Conservation (phyloP, 805 yeast species). For the Ogataea pilisensis region DNA sequence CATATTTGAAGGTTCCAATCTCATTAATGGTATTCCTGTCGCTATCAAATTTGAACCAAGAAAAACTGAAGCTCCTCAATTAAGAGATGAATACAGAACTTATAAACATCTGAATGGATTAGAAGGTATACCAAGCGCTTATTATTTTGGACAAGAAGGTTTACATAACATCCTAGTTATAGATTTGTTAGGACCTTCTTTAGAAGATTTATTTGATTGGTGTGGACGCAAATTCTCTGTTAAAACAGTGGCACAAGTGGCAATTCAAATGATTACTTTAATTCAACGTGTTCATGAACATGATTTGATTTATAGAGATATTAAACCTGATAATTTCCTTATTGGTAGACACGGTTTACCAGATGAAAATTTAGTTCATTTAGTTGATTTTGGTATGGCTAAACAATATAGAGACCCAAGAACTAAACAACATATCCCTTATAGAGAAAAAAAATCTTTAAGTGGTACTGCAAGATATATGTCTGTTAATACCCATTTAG, state of each 20-base stretch:
- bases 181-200: slow-evolving; percentile 90
- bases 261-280: slow-evolving; percentile 88
- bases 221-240: slow-evolving; percentile 86
- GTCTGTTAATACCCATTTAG: slow-evolving; percentile 96
- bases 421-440: slow-evolving; percentile 93
- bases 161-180: slow-evolving; percentile 92
- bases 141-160: slow-evolving; percentile 98
- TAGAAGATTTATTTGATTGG: slow-evolving; percentile 98
- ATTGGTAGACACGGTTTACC: slow-evolving; percentile 86
- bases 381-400: slow-evolving; percentile 99
- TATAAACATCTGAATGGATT: slow-evolving; percentile 81
- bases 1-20: slow-evolving; percentile 90
- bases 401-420: slow-evolving; percentile 96
- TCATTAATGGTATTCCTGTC: slow-evolving; percentile 87
- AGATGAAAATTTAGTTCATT: slow-evolving; percentile 78
- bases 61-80: slow-evolving; percentile 95
- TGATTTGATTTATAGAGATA: slow-evolving; percentile 91
- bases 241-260: slow-evolving; percentile 89
- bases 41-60: slow-evolving; percentile 98
- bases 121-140: slow-evolving; percentile 91
- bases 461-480: slow-evolving; percentile 99
- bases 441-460: slow-evolving; percentile 90
- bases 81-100: slow-evolving; percentile 95
- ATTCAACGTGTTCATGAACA: slow-evolving; percentile 85
- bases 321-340: slow-evolving; percentile 94